phyloP scores from a whole-genome alignment of 139 green algal genomes.

The Tetraselmis chui region DNA sequence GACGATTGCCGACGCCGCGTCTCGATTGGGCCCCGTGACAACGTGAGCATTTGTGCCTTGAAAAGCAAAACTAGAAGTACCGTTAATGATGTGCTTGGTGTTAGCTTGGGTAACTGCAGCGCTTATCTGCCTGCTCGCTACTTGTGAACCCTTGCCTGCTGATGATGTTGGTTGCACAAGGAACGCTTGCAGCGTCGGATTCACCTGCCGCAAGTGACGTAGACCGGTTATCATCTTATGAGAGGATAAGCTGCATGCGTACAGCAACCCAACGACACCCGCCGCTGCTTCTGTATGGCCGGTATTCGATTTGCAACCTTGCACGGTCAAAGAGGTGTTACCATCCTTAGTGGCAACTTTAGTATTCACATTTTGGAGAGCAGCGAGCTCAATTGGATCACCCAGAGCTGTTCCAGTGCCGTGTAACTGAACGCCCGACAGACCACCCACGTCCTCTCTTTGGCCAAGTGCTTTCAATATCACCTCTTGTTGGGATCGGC shows the following conservation, averaged over 20 bases:
- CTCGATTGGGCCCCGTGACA: background rate
- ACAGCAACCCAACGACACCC: constrained; percentile 36
- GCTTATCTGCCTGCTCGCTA: too few species aligned
- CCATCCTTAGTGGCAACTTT: background rate
- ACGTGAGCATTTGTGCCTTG: background rate
- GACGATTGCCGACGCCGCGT: background rate
- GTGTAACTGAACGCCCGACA: constrained; percentile 31
- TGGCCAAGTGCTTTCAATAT: background rate
- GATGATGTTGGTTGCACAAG: too few species aligned
- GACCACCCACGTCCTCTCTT: background rate
- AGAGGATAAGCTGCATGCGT: constrained; percentile 7
- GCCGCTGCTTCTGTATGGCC: constrained; percentile 39
- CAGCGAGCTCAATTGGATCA: constrained; percentile 78
- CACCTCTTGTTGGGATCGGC: constrained; percentile 38
- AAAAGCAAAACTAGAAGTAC: background rate
- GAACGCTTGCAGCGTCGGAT: constrained; percentile 33
- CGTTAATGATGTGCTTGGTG: too few species aligned
- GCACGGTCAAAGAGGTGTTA: too few species aligned
- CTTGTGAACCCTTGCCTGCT: too few species aligned
- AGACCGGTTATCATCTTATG: constrained; percentile 11
- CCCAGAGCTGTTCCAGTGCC: constrained; percentile 67
- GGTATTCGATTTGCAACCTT: constrained; percentile 13
- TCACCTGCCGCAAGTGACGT: constrained; percentile 42
- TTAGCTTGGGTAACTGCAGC: too few species aligned
- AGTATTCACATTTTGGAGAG: background rate